Conservation (phyloP, 352 stramenopile species). For the Phytophthora syringae region DNA sequence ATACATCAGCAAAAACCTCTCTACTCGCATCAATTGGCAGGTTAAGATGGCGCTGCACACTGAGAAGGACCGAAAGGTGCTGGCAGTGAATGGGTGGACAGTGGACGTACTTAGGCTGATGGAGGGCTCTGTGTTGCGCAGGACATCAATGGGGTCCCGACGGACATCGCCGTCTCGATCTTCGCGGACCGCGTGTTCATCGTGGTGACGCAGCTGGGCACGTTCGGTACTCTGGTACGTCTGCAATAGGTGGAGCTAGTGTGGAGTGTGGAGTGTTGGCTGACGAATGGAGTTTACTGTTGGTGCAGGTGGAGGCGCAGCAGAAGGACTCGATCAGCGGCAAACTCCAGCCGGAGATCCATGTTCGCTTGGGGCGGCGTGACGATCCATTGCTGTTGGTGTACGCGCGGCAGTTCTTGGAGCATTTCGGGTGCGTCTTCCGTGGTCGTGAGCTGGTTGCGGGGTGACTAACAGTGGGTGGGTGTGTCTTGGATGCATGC, state of each 20-base stretch:
- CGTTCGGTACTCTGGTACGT: slow-evolving; percentile 78
- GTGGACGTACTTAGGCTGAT: not conserved
- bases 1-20: slow-evolving; percentile 2
- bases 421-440: slow-evolving; percentile 79
- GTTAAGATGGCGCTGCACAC: slow-evolving; percentile 55
- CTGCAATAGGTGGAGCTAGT: not conserved
- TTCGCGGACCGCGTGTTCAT: slow-evolving; percentile 88
- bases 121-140: slow-evolving; percentile 25
- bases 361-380: slow-evolving; percentile 73
- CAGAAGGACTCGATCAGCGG: slow-evolving; percentile 83
- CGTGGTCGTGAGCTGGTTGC: too few species aligned
- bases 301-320: slow-evolving; percentile 65
- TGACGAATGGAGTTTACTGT: slow-evolving; percentile 1
- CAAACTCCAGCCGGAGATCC: slow-evolving; percentile 80
- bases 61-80: slow-evolving; percentile 49
- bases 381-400: slow-evolving; percentile 86
- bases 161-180: slow-evolving; percentile 76
- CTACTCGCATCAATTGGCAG: slow-evolving; percentile 6
- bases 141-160: slow-evolving; percentile 78
- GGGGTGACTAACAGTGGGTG: not conserved
- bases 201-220: slow-evolving; percentile 78
- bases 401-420: slow-evolving; percentile 83
- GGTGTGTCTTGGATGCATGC: not conserved
- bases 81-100: not conserved
- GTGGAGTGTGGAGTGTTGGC: not conserved